Evolutionary conservation across 1,139 yeast genomes (phyloP), one percentile per base, ranked within the genome.

Genomic region (Zygoascus hellenicus): DNA sequence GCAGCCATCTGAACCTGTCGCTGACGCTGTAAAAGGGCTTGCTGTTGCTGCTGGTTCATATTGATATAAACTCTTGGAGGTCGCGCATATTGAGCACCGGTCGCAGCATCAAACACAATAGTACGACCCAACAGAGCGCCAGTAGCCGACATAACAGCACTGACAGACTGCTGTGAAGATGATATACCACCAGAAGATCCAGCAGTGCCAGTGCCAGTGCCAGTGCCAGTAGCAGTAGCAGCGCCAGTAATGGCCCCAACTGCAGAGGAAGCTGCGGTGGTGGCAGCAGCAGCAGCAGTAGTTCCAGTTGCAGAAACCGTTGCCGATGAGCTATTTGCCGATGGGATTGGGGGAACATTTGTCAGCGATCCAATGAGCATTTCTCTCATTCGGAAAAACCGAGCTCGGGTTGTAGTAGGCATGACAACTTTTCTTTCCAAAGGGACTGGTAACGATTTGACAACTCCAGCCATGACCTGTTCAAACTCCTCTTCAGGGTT

Each of bases 401-500:
- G 74, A 38, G 83, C 81, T 53, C 94, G 76, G 51, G 80, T 68
- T 47, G 86, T 73, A 0, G 80, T 75, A 1, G 96, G 92, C 59
- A 85, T 70, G 10, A 86, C 63, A 10, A 83, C 81, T 50, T 80
- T 81, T 32, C 92, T 70, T 59, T 89, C 96, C 51, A 89, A 65
- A 0, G 96, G 96, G 49, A 83, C 72, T 2, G 96, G 90, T 51
- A 78, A 76, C 42, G 90, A 83, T 57, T 87, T 75, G 11, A 84
- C 77, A 15, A 89, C 86, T 9, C 96, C 97, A 51, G 84, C 87
- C 62, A 90, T 71, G 3, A 90, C 97, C 58, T 85, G 84, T 47
- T 86, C 88, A 1, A 96, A 88, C 61, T 90, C 97, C 63, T 90
- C 96, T 60, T 89, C 96, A 9, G 94, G 92, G 55, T 66, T 67